Evolutionary conservation across 768 basidiomycete genomes (phyloP).

Genomic region (Neoboletus brunneissimus): DNA sequence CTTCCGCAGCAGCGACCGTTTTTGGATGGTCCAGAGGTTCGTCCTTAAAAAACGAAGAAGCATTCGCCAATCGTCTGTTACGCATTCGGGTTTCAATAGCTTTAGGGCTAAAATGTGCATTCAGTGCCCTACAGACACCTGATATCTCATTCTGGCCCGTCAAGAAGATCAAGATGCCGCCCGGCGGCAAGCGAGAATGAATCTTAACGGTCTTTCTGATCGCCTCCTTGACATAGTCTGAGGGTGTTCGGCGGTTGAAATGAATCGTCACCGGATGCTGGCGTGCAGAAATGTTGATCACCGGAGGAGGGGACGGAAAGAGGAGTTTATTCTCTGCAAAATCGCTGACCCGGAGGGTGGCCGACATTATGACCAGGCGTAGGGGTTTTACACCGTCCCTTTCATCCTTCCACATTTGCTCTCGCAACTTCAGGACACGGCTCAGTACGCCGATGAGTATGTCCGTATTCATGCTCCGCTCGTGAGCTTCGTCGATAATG

Average conservation of each 20-base stretch:
- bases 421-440: slow-evolving; percentile 84
- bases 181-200: slow-evolving; percentile 86
- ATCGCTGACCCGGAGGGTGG: slow-evolving; percentile 90
- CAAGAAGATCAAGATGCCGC: slow-evolving; percentile 90
- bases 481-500: slow-evolving; percentile 97
- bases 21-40: slow-evolving; percentile 16
- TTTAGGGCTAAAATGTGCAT: slow-evolving; percentile 69
- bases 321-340: slow-evolving; percentile 83
- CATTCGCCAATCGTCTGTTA: slow-evolving; percentile 28
- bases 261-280: slow-evolving; percentile 96
- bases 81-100: slow-evolving; percentile 54
- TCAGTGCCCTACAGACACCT: slow-evolving; percentile 77
- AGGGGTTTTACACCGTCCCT: slow-evolving; percentile 79
- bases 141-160: slow-evolving; percentile 96
- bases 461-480: slow-evolving; percentile 97
- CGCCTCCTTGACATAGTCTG: slow-evolving; percentile 89
- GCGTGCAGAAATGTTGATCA: slow-evolving; percentile 84
- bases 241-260: slow-evolving; percentile 80
- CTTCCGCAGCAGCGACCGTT: slow-evolving; percentile 20
- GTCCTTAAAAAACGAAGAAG: slow-evolving; percentile 29
- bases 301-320: slow-evolving; percentile 83
- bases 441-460: slow-evolving; percentile 96
- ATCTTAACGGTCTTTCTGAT: slow-evolving; percentile 90
- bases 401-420: slow-evolving; percentile 82
- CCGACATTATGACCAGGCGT: slow-evolving; percentile 97